Evolutionary conservation across 2,329 filamentous ascomycete species (phyloP).

Genomic region (Neonectria coccinea): DNA sequence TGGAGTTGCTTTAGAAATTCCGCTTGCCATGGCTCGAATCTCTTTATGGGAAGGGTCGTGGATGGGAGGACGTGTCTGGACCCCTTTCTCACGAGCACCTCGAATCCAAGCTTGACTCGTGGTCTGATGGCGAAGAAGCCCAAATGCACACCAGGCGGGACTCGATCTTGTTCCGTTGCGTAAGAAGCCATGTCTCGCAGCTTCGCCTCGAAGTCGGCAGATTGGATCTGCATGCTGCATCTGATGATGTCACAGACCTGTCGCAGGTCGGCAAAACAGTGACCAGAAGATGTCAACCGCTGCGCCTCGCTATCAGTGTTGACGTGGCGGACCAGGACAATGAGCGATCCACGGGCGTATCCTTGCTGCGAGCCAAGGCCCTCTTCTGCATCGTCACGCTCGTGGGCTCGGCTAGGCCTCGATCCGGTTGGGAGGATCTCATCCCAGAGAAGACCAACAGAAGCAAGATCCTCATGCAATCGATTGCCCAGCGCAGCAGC

Average conservation of each 20-base stretch:
- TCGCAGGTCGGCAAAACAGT: conserved; percentile 77
- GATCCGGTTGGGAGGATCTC: conserved; percentile 76
- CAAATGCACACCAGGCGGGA: conserved; percentile 66
- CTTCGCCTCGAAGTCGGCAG: conserved; percentile 67
- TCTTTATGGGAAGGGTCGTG: conserved; percentile 64
- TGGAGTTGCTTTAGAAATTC: conserved; percentile 65
- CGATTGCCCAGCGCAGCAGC: conserved; percentile 77
- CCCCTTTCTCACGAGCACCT: conserved; percentile 69
- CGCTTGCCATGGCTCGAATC: conserved; percentile 66
- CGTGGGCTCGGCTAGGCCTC: conserved; percentile 34
- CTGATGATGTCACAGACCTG: conserved; percentile 78
- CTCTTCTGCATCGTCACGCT: conserved; percentile 55
- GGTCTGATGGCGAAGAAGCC: conserved; percentile 69
- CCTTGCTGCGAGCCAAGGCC: conserved; percentile 49
- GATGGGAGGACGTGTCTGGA: conserved; percentile 71
- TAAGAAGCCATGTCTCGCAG: conserved; percentile 74
- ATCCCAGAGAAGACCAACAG: conserved; percentile 79
- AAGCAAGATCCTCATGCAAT: conserved; percentile 71
- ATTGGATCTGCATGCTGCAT: conserved; percentile 79
- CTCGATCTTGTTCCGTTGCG: conserved; percentile 58
- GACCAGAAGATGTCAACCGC: conserved; percentile 77
- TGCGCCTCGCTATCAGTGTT: conserved; percentile 68
- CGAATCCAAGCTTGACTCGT: conserved; percentile 67
- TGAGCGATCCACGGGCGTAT: conserved; percentile 79
- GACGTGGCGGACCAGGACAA: conserved; percentile 80